A percentile compares a stretch with the other conserved stretches of the same genome.
Conservation (phyloP, 495 filamentous ascomycete genomes). For the Talaromyces wortmannii region DNA sequence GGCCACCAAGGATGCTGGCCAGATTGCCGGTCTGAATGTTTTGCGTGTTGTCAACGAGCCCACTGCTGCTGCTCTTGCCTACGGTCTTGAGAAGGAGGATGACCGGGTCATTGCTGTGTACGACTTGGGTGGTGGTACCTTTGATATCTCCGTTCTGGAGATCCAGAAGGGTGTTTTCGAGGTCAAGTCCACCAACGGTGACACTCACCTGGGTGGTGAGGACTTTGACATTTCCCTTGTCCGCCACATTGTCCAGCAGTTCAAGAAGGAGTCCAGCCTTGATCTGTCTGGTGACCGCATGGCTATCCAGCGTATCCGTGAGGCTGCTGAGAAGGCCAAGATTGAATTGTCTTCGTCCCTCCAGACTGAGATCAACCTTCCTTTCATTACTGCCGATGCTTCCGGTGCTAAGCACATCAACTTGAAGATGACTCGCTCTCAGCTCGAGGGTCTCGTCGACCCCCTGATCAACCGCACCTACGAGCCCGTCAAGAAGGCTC, state of each 20-base stretch:
- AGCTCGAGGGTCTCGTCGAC: constrained; percentile 91
- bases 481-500: constrained; percentile 92
- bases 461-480: constrained; percentile 79
- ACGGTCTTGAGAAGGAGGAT: constrained; percentile 88
- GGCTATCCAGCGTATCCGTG: constrained; percentile 98
- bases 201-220: constrained; percentile 95
- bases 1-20: constrained; percentile 95
- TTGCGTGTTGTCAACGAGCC: constrained; percentile 97
- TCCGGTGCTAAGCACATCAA: constrained; percentile 98
- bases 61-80: constrained; percentile 89
- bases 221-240: constrained; percentile 97
- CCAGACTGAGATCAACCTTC: constrained; percentile 97
- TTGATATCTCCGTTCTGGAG: constrained; percentile 96
- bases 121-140: constrained; percentile 97
- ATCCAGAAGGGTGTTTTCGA: constrained; percentile 98
- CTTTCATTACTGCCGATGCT: constrained; percentile 95
- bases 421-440: constrained; percentile 82
- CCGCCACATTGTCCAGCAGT: constrained; percentile 88
- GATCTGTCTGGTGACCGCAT: constrained; percentile 92
- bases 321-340: constrained; percentile 99
- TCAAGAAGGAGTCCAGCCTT: constrained; percentile 92
- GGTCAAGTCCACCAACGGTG: constrained; percentile 98
- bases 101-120: constrained; percentile 92
- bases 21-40: constrained; percentile 92
- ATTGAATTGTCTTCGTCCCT: constrained; percentile 95